Conservation (phyloP, 768 basidiomycete genomes). For the Albatrellus ellisii region DNA sequence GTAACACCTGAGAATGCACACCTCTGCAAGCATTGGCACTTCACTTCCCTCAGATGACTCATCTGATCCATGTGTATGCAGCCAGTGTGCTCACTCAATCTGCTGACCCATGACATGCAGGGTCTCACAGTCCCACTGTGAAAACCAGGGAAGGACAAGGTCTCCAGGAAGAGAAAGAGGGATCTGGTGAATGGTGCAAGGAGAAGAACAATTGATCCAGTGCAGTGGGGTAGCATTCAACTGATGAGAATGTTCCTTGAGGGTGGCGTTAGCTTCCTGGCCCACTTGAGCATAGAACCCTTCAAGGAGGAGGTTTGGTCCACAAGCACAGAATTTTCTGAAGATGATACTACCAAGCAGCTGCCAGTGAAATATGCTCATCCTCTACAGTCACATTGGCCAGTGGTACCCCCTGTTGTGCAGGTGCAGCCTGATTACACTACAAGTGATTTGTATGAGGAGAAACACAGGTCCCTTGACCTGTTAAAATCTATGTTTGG, state of each 20-base stretch:
- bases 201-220: conserved; percentile 57
- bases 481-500: too few species aligned
- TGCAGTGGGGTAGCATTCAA: conserved; percentile 55
- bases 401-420: too few species aligned
- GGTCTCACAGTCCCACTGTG: too few species aligned
- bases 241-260: conserved; percentile 57
- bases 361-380: too few species aligned
- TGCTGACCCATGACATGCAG: conserved; percentile 3
- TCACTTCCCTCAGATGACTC: conserved; percentile 52
- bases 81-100: conserved; percentile 42
- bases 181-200: conserved; percentile 47
- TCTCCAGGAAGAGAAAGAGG: conserved; percentile 31
- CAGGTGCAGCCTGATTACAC: too few species aligned
- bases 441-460: too few species aligned
- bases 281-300: not conserved
- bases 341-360: too few species aligned
- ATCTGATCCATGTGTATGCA: conserved; percentile 59
- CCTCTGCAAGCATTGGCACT: conserved; percentile 49
- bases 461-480: too few species aligned
- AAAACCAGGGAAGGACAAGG: too few species aligned
- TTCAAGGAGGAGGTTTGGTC: not conserved
- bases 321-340: too few species aligned
- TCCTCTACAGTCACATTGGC: too few species aligned
- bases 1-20: conserved; percentile 44
- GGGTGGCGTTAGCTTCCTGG: conserved; percentile 1